Evolutionary conservation across 306 rosid genomes (phyloP).

Genomic region (Castanea crenata): DNA sequence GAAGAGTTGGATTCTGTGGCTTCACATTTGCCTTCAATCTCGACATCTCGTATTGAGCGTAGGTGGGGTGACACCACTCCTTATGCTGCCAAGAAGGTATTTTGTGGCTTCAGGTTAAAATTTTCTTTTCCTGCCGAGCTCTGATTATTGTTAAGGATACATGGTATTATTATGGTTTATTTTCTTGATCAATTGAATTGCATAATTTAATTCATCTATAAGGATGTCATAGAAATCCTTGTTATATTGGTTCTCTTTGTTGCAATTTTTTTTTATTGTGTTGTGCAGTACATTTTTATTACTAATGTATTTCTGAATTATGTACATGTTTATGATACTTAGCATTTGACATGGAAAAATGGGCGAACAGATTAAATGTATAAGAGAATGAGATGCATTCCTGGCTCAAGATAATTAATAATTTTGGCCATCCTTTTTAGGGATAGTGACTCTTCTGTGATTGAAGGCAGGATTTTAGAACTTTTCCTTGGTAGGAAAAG

Average conservation of each 20-base stretch:
- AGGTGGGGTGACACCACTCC: conserved; percentile 84
- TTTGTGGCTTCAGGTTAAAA: conserved; percentile 17
- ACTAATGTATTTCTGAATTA: neutral
- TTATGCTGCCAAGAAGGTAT: conserved; percentile 85
- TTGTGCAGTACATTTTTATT: neutral
- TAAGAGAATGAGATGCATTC: neutral
- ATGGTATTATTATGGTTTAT: neutral
- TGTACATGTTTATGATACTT: neutral
- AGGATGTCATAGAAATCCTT: conserved; percentile 7
- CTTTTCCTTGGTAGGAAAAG: neutral
- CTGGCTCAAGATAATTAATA: neutral
- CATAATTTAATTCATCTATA: neutral
- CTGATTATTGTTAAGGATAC: conserved; percentile 12
- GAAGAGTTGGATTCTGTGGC: conserved; percentile 59
- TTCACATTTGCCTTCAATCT: conserved; percentile 50
- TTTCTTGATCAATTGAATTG: conserved; percentile 4
- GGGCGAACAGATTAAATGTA: neutral
- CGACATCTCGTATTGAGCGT: conserved; percentile 54
- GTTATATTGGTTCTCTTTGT: neutral
- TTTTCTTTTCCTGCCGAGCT: conserved; percentile 16
- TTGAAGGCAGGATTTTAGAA: neutral
- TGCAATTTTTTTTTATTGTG: neutral
- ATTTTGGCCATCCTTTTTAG: neutral
- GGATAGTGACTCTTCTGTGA: neutral
- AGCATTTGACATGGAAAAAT: neutral